Evolutionary conservation across 495 filamentous ascomycete species (phyloP).

Genomic region (Bacidia gigantensis): DNA sequence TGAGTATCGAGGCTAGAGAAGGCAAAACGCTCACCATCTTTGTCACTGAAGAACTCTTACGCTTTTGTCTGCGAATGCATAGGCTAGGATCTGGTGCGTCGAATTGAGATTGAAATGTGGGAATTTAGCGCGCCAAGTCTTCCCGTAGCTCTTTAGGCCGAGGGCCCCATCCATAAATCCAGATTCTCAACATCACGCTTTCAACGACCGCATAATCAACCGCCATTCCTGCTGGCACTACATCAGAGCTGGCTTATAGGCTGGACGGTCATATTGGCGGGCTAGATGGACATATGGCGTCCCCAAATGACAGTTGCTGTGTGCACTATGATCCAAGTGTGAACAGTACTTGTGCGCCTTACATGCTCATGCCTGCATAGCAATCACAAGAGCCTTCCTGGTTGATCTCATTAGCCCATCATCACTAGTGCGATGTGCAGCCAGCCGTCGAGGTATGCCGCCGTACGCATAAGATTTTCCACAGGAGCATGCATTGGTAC

Average conservation of each 20-base stretch:
- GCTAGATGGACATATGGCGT: conserved; percentile 13
- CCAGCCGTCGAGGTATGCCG: conserved; percentile 87
- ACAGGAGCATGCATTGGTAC: conserved; percentile 73
- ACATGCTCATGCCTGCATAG: conserved; percentile 2
- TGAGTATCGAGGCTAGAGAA: neutral
- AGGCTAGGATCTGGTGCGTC: too few species aligned
- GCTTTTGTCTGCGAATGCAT: too few species aligned
- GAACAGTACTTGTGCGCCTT: conserved; percentile 10
- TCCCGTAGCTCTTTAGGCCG: neutral
- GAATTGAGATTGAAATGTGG: too few species aligned
- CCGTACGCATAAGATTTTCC: conserved; percentile 68
- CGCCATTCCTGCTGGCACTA: conserved; percentile 10
- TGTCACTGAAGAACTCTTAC: too few species aligned
- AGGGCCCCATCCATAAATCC: neutral
- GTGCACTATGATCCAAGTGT: conserved; percentile 7
- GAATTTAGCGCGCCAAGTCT: neutral
- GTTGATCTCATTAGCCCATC: conserved; percentile 29
- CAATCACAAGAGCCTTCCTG: neutral
- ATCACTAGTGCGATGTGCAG: conserved; percentile 75
- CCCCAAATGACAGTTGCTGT: conserved; percentile 13
- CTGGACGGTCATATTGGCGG: conserved; percentile 23
- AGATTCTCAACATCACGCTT: conserved; percentile 9
- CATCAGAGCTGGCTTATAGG: conserved; percentile 12
- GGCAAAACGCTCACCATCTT: too few species aligned
- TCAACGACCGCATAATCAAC: conserved; percentile 20